Evolutionary conservation across 2,329 filamentous ascomycete species (phyloP), one percentile per base, ranked within the genome.

Genomic region (Ceratocystis lukuohia): DNA sequence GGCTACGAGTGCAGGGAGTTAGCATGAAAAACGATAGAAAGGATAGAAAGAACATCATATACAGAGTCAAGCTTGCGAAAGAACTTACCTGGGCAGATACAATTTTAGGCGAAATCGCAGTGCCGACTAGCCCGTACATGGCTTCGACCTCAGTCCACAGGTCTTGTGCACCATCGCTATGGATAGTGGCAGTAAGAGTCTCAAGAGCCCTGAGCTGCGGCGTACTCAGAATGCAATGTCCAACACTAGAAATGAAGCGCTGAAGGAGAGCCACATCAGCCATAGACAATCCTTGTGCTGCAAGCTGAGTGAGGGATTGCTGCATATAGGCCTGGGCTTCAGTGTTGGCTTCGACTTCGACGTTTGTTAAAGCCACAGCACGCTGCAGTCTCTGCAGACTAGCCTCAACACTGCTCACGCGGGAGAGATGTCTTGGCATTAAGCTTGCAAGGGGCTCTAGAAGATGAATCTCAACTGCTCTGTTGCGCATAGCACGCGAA

Each of bases 401-500:
- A 20, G 81, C 78, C 68, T 85, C 83, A 30, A 84, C 73, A 8
- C 77, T 74, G 0, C 78, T 71, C 15, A 83, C 73, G 30, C 72
- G 76, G n/a, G 72, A 72, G n/a, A 76, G 71, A 41, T 69, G 71
- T 75, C 76, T 2, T 70, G 64, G 1, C 74, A 66, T 66, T 10
- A 53, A 68, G 1, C 77, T 74, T 1, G 76, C 75, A 3, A 77
- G 75, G 74, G 69, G 85, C 45, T 41, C 50, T 7, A 67, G 80
- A 59, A 99, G 79, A 72, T 87, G 94, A 8, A 99, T 88, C 75
- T 99, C 95, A 30, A 96, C 82, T 62, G 91, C 91, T 74, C 94
- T 85, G 75, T 99, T 99, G 67, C 95, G 83, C 94, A 99, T 99
- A 0, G 94, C 94, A 69, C 94, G 84, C 2, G 94, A 99, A 7